Conservation (phyloP, 805 yeast species). For the Spathaspora gorwiae region DNA sequence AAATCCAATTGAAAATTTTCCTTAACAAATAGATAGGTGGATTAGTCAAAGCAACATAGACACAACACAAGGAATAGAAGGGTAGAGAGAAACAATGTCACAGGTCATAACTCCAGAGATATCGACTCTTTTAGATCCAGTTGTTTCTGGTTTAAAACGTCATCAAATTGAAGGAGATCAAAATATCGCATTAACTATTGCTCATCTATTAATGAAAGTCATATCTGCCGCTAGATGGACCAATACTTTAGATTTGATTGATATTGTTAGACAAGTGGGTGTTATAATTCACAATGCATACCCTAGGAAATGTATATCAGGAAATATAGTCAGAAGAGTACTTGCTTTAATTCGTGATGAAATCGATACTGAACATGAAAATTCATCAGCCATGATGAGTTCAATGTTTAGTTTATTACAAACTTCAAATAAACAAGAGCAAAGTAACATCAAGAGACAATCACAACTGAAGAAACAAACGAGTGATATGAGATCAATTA, state of each 20-base stretch:
- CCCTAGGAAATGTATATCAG: constrained; percentile 84
- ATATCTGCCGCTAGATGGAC: constrained; percentile 88
- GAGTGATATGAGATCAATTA: constrained; percentile 74
- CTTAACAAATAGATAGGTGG: neutral
- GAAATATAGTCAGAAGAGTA: constrained; percentile 87
- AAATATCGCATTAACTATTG: constrained; percentile 78
- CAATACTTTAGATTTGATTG: constrained; percentile 61
- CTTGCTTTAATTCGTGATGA: constrained; percentile 86
- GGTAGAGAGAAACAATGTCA: neutral
- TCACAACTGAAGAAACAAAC: constrained; percentile 38
- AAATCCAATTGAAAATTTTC: neutral
- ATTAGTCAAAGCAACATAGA: no score
- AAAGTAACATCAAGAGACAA: constrained; percentile 4
- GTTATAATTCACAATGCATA: constrained; percentile 67
- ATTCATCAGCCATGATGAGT: constrained; percentile 55
- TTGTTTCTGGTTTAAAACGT: constrained; percentile 60
- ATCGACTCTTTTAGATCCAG: constrained; percentile 31
- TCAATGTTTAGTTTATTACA: constrained; percentile 85
- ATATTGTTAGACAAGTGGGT: constrained; percentile 72
- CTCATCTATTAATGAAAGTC: constrained; percentile 82
- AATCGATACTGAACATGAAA: constrained; percentile 45
- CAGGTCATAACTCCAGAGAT: constrained; percentile 26
- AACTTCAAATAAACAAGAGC: constrained; percentile 24
- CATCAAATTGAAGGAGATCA: constrained; percentile 81
- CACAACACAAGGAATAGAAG: no score